Percentiles rank a stretch among this genome's conserved stretches.
Evolutionary conservation across 192 early-diverging fungal genomes (phyloP).

Genomic region (Phlyctochytrium arcticum): DNA sequence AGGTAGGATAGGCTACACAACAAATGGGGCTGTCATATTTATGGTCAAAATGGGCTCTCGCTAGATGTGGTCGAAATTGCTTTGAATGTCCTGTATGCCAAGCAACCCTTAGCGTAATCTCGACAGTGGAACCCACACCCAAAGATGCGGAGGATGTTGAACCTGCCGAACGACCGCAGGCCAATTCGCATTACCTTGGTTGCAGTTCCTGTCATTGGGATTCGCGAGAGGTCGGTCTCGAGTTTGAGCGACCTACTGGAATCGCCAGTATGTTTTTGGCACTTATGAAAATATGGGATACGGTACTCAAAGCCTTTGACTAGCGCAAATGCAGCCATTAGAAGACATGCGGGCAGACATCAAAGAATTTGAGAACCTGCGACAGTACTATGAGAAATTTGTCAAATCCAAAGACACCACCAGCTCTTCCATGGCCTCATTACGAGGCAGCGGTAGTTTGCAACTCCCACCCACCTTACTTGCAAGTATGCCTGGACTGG

Average conservation of each 20-base stretch:
- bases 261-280: conserved; percentile 59
- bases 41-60: neutral
- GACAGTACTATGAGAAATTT: conserved; percentile 80
- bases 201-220: conserved; percentile 93
- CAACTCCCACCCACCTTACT: conserved; percentile 29
- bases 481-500: conserved; percentile 31
- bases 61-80: conserved; percentile 85
- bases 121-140: conserved; percentile 50
- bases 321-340: conserved; percentile 76
- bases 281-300: neutral
- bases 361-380: conserved; percentile 79
- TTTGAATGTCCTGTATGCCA: conserved; percentile 89
- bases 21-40: neutral
- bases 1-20: neutral
- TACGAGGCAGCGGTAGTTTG: conserved; percentile 17
- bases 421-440: neutral
- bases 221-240: conserved; percentile 85
- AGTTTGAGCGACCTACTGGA: conserved; percentile 91
- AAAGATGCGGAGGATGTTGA: conserved; percentile 6
- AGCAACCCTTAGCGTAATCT: conserved; percentile 68
- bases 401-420: conserved; percentile 36
- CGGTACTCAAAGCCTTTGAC: neutral
- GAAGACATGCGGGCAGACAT: conserved; percentile 66
- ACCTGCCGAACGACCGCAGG: neutral
- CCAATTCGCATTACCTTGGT: conserved; percentile 61